Base-by-base conservation (phyloP, 495 filamentous ascomycete species). In the Hypoxylon fuscum region DNA sequence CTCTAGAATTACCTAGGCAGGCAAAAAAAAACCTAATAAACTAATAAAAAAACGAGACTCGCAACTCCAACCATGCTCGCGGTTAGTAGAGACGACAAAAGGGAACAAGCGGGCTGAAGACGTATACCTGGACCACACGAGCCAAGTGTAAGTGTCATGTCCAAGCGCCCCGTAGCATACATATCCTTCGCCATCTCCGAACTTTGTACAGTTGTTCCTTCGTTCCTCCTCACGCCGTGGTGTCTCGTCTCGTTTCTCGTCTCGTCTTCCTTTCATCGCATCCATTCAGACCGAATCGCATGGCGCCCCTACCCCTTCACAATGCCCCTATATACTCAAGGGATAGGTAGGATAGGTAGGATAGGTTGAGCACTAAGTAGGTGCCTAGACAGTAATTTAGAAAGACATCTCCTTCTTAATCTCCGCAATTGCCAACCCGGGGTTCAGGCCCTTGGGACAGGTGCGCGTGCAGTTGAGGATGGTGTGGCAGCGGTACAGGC, bases 361-460 rank as follows among this genome's bases (percentile, higher is more conserved):
- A n/a, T n/a, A n/a, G n/a, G n/a, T n/a, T n/a, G n/a, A n/a, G n/a
- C n/a, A n/a, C n/a, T n/a, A n/a, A n/a, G n/a, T n/a, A 10, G 20
- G 9, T 42, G 42, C 40, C 18, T 29, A 43, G 18, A n/a, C 35
- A 5, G 8, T 40, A n/a, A 35, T 37, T 75, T 79, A 83, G 43
- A 92, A 88, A 45, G 92, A 86, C 90, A 98, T 86, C 79, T 88
- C 87, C 88, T 96, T 98, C 89, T 98, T 98, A 78, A 97, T 96
- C 85, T 96, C 87, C 56, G 92, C 92, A 81, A 98, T 97, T 3
- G 95, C 95, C 66, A 87, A 82, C 41, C 90, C 95, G 14, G 95
- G 95, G 81, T 98, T 98, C 73, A 98, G 78, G 22, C 95, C 95
- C 90, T 98, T 98, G 70, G 95, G 95, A 77, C 95, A 98, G 53